These are phyloP conservation scores for Coniochaeta prunicola DNA, from an alignment of 2,329 filamentous ascomycete genomes.

Conservation along the genomic window DNA sequence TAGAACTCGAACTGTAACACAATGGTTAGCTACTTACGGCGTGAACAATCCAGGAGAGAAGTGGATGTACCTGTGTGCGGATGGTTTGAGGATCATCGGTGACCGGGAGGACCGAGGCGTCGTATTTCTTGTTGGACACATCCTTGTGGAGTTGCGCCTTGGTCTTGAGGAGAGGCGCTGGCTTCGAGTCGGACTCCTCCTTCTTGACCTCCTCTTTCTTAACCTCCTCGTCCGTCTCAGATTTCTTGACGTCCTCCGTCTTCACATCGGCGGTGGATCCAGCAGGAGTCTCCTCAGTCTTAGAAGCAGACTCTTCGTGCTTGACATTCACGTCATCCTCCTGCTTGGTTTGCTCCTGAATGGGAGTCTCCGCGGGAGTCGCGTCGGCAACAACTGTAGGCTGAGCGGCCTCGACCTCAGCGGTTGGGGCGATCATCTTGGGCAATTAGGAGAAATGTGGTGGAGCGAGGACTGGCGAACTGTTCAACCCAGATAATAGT, in stretches of 20 bases:
- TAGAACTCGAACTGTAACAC: slow-evolving; percentile 80
- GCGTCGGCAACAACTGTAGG: slow-evolving; percentile 7
- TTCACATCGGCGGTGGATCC: slow-evolving; percentile 6
- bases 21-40: slow-evolving; percentile 7
- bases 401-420: slow-evolving; percentile 15
- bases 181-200: slow-evolving; percentile 7
- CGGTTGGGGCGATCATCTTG: slow-evolving; percentile 14
- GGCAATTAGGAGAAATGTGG: neutral
- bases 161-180: slow-evolving; percentile 31
- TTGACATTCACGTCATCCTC: slow-evolving; percentile 10
- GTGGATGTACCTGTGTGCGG: slow-evolving; percentile 61
- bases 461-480: no score
- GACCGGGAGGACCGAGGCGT: slow-evolving; percentile 59
- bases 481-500: no score
- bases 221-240: slow-evolving; percentile 3
- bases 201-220: slow-evolving; percentile 13
- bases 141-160: slow-evolving; percentile 30
- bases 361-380: neutral
- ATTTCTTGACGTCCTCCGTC: neutral
- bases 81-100: slow-evolving; percentile 75
- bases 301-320: slow-evolving; percentile 1
- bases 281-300: slow-evolving; percentile 7
- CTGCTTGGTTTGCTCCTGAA: slow-evolving; percentile 15
- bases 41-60: neutral
- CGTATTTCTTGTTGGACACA: slow-evolving; percentile 57